Percentiles rank a stretch among this genome's conserved stretches.
These are phyloP conservation scores for Amanita pallidorosea DNA, from an alignment of 768 basidiomycete species.

Conservation along the genomic window DNA sequence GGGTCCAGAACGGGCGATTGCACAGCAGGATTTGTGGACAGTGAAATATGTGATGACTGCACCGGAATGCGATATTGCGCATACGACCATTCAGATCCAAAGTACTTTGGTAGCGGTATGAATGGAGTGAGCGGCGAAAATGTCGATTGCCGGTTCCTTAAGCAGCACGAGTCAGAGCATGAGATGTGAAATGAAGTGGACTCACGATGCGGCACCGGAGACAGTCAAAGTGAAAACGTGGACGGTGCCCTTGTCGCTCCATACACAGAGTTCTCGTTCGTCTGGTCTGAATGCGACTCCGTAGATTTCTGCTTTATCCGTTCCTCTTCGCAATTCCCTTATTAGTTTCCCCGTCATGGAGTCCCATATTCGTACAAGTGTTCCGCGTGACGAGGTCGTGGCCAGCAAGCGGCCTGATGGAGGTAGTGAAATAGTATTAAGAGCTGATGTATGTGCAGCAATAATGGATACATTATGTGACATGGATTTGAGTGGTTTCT, in stretches of 20 bases:
- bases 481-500: conserved; percentile 44
- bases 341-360: conserved; percentile 59
- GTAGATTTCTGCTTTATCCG: conserved; percentile 87
- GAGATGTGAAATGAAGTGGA: conserved; percentile 10
- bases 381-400: conserved; percentile 76
- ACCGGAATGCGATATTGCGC: conserved; percentile 85
- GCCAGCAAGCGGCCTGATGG: conserved; percentile 73
- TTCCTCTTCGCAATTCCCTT: conserved; percentile 74
- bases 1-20: conserved; percentile 48
- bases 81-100: conserved; percentile 95
- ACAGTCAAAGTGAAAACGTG: conserved; percentile 74
- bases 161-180: conserved; percentile 6
- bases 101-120: conserved; percentile 80
- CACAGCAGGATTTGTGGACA: conserved; percentile 52
- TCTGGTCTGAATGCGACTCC: conserved; percentile 82
- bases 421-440: conserved; percentile 70
- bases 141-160: conserved; percentile 75
- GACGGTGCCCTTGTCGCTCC: conserved; percentile 94
- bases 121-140: conserved; percentile 74
- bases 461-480: conserved; percentile 74
- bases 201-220: conserved; percentile 52
- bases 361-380: conserved; percentile 85
- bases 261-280: conserved; percentile 79
- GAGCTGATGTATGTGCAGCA: conserved; percentile 69
- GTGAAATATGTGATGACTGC: conserved; percentile 72